A percentile compares a stretch with the other conserved stretches of the same genome.
phyloP scores from a whole-genome alignment of 2,329 filamentous ascomycete genomes.

The Aspergillus felis region DNA sequence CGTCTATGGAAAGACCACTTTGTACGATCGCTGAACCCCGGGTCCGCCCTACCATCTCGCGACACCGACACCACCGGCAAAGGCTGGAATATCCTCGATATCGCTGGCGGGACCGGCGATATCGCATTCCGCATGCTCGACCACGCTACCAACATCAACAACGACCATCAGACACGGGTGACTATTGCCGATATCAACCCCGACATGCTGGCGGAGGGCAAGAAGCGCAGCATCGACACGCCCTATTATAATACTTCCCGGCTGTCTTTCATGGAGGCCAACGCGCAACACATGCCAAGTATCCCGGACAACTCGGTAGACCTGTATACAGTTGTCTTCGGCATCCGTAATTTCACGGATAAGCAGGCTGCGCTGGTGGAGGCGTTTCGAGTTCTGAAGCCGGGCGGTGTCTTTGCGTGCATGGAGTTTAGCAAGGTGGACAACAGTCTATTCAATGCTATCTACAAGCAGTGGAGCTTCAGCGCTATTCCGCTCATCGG shows the following conservation, averaged over 20 bases:
- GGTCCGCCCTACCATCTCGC: slow-evolving; percentile 47
- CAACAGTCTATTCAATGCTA: slow-evolving; percentile 70
- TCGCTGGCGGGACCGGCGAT: slow-evolving; percentile 94
- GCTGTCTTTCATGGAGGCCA: slow-evolving; percentile 78
- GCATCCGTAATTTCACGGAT: slow-evolving; percentile 94
- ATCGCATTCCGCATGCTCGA: slow-evolving; percentile 96
- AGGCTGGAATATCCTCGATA: slow-evolving; percentile 79
- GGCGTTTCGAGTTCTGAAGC: slow-evolving; percentile 83
- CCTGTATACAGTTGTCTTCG: slow-evolving; percentile 95
- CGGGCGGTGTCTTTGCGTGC: slow-evolving; percentile 93
- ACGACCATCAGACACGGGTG: slow-evolving; percentile 74
- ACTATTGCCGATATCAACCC: slow-evolving; percentile 96
- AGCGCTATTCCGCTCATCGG: slow-evolving; percentile 91
- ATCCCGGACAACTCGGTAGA: slow-evolving; percentile 73
- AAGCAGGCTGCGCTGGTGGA: slow-evolving; percentile 79
- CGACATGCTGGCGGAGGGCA: slow-evolving; percentile 86
- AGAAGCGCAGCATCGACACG: slow-evolving; percentile 66
- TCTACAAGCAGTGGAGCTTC: slow-evolving; percentile 97
- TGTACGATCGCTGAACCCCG: slow-evolving; percentile 84
- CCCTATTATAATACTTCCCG: slow-evolving; percentile 54
- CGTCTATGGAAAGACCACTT: slow-evolving; percentile 98
- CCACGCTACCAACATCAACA: slow-evolving; percentile 75
- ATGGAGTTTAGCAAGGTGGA: slow-evolving; percentile 90
- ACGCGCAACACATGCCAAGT: slow-evolving; percentile 69
- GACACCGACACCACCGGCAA: slow-evolving; percentile 29